A percentile compares a stretch with the other conserved stretches of the same genome.
phyloP scores from a whole-genome alignment of 495 filamentous ascomycete species.

The Clavariopsis aquatica region DNA sequence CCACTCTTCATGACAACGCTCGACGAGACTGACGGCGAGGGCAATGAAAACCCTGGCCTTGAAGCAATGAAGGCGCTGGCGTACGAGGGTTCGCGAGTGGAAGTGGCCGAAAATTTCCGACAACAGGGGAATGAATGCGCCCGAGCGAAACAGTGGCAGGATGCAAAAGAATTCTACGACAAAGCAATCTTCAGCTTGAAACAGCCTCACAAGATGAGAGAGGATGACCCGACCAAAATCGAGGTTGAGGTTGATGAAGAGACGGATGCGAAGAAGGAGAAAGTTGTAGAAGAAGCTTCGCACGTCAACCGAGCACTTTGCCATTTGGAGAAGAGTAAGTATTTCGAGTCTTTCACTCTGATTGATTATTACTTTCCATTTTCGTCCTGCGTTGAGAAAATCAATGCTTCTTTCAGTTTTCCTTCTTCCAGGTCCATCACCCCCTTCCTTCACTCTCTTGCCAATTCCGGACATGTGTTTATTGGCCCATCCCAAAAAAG shows the following conservation, averaged over 20 bases:
- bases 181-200: conserved; percentile 73
- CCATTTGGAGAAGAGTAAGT: conserved; percentile 71
- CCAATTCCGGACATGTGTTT: background rate
- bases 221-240: conserved; percentile 48
- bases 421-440: background rate
- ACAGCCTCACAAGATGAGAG: conserved; percentile 47
- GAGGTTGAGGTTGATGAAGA: conserved; percentile 48
- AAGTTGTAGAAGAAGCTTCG: conserved; percentile 67
- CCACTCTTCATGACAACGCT: conserved; percentile 96
- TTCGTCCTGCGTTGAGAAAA: background rate
- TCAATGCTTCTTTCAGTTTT: background rate
- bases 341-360: no score
- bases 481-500: no score
- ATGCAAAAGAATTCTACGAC: conserved; percentile 88
- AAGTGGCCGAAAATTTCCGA: conserved; percentile 76
- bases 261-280: conserved; percentile 58
- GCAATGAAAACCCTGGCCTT: conserved; percentile 68
- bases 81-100: conserved; percentile 85
- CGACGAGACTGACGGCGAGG: conserved; percentile 60
- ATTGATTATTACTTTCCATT: background rate
- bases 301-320: conserved; percentile 85
- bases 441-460: background rate
- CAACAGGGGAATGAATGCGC: conserved; percentile 90
- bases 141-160: conserved; percentile 67
- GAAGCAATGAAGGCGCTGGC: conserved; percentile 86